A percentile compares a stretch with the other conserved stretches of the same genome.
These are phyloP conservation scores for Lactifluus subvellereus DNA, from an alignment of 768 basidiomycete genomes.

Conservation along the genomic window DNA sequence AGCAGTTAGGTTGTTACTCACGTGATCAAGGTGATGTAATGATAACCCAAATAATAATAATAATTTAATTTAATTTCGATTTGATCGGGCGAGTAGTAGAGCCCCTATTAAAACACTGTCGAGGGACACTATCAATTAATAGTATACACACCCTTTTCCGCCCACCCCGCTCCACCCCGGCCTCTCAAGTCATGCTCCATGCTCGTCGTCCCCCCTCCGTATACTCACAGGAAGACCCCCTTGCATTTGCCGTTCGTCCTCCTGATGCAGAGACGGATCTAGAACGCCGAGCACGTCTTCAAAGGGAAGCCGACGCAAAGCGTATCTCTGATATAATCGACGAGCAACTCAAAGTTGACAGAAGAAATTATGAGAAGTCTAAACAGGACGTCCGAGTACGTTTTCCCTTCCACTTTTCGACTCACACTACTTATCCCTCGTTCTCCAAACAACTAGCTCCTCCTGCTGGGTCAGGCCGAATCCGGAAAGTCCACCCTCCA, in stretches of 20 bases:
- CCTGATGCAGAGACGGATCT: slow-evolving; percentile 58
- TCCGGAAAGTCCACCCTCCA: slow-evolving; percentile 73
- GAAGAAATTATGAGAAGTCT: slow-evolving; percentile 54
- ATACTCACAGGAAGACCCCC: slow-evolving; percentile 66
- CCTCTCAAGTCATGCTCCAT: slow-evolving; percentile 34
- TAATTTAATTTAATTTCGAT: background rate
- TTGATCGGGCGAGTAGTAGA: background rate
- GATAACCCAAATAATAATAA: background rate
- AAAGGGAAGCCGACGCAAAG: slow-evolving; percentile 67
- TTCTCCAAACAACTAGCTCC: slow-evolving; percentile 38
- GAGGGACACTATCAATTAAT: no score
- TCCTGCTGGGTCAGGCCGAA: slow-evolving; percentile 76
- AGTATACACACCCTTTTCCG: background rate
- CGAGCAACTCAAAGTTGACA: slow-evolving; percentile 67
- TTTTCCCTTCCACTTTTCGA: background rate
- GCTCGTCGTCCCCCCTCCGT: slow-evolving; percentile 61
- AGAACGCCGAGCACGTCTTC: slow-evolving; percentile 56
- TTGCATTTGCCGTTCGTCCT: slow-evolving; percentile 60
- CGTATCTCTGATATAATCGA: slow-evolving; percentile 77
- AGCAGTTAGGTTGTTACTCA: background rate
- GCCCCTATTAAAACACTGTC: slow-evolving; percentile 5
- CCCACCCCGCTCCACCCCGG: slow-evolving; percentile 22
- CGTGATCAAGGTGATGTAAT: background rate
- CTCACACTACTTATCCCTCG: slow-evolving; percentile 26
- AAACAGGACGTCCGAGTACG: slow-evolving; percentile 72